A percentile compares a stretch with the other conserved stretches of the same genome.
Evolutionary conservation across 129 eudicot species (phyloP).

Genomic region (Chrysanthemum seticuspe): DNA sequence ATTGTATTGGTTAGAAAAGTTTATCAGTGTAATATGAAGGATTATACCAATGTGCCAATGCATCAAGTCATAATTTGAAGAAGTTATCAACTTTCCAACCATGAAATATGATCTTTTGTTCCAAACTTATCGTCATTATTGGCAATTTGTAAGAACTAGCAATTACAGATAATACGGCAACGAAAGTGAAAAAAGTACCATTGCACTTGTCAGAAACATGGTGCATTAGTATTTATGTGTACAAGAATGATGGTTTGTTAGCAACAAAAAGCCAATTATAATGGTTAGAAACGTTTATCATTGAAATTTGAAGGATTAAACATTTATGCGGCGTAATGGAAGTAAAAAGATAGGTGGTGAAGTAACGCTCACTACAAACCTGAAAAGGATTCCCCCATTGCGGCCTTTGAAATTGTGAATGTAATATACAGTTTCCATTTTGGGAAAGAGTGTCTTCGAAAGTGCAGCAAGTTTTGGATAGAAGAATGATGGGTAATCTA

Average conservation of each 20-base stretch:
- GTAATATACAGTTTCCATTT: conserved; percentile 94
- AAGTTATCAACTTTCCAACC: no score
- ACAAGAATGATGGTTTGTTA: conserved; percentile 7
- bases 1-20: background rate
- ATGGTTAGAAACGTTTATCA: background rate
- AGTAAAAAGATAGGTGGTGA: background rate
- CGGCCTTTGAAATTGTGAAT: conserved; percentile 95
- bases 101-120: no score
- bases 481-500: conserved; percentile 92
- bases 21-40: background rate
- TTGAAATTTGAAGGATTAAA: background rate
- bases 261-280: background rate
- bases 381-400: conserved; percentile 86
- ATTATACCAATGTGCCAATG: background rate
- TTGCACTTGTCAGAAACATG: background rate
- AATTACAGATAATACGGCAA: no score
- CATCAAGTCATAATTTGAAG: no score
- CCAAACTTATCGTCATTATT: no score
- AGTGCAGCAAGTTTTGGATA: conserved; percentile 93
- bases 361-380: conserved; percentile 42
- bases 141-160: no score
- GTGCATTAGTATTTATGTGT: background rate
- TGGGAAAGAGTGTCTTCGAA: conserved; percentile 63
- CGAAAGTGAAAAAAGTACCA: background rate
- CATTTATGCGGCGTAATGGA: background rate